Evolutionary conservation across 495 filamentous ascomycete species (phyloP).

Genomic region (Xylona heveae): DNA sequence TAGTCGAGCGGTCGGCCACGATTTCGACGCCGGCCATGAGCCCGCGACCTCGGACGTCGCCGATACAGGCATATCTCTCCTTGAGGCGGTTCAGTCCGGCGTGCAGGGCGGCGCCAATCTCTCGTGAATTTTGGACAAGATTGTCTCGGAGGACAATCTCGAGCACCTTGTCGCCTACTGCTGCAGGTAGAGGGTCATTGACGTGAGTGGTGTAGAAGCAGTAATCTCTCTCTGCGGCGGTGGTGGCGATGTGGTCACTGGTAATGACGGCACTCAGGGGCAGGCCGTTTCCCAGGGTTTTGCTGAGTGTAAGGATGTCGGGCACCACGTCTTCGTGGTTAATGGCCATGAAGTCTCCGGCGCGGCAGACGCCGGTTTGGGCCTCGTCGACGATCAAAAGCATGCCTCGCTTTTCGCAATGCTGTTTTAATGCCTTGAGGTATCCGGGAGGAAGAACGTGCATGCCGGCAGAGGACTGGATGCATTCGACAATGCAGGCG

Average conservation of each 20-base stretch:
- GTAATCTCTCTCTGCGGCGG: constrained; percentile 16
- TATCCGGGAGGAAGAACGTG: constrained; percentile 25
- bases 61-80: constrained; percentile 28
- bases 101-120: constrained; percentile 20
- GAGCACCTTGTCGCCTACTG: constrained; percentile 31
- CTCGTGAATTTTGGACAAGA: constrained; percentile 17
- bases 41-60: constrained; percentile 31
- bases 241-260: constrained; percentile 21
- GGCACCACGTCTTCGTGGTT: constrained; percentile 24
- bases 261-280: constrained; percentile 29
- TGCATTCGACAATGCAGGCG: constrained; percentile 32
- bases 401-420: constrained; percentile 28
- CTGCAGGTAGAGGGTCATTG: constrained; percentile 31
- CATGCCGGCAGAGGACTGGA: constrained; percentile 28
- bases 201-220: constrained; percentile 24
- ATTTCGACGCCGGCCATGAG: constrained; percentile 32
- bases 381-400: constrained; percentile 33
- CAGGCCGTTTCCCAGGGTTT: constrained; percentile 31
- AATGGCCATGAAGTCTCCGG: constrained; percentile 29
- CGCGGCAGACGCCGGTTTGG: constrained; percentile 29
- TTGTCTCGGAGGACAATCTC: constrained; percentile 30
- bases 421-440: constrained; percentile 19
- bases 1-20: constrained; percentile 22
- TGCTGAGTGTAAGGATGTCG: constrained; percentile 29
- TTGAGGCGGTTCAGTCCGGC: constrained; percentile 20